Percentiles rank a stretch among this genome's conserved stretches.
These are phyloP conservation scores for Ogataea paradorogensis DNA, from an alignment of 805 yeast genomes.

Conservation along the genomic window DNA sequence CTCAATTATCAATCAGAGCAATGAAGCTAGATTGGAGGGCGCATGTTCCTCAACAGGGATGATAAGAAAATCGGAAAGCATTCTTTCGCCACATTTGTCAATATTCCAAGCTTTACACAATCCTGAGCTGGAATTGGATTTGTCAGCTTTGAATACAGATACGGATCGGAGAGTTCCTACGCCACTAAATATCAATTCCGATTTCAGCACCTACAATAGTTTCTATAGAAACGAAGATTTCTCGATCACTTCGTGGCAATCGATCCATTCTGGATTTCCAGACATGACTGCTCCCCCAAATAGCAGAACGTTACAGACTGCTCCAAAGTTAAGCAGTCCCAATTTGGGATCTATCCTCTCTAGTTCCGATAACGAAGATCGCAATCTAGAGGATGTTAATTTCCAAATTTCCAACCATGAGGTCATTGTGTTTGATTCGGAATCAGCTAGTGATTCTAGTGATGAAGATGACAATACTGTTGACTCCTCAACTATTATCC, in stretches of 20 bases:
- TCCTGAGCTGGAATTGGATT: constrained; percentile 31
- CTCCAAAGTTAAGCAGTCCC: constrained; percentile 19
- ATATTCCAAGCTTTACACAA: constrained; percentile 33
- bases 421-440: constrained; percentile 27
- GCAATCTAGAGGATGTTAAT: constrained; percentile 18
- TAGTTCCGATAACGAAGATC: constrained; percentile 32
- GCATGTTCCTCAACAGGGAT: constrained; percentile 4
- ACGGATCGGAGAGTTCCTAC: constrained; percentile 3
- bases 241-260: constrained; percentile 36
- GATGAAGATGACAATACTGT: constrained; percentile 27
- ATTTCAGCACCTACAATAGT: constrained; percentile 4
- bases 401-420: constrained; percentile 15
- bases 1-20: not conserved
- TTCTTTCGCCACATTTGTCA: constrained; percentile 33
- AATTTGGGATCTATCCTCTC: constrained; percentile 33
- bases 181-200: constrained; percentile 2
- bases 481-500: constrained; percentile 30
- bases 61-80: constrained; percentile 16
- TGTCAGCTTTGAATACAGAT: constrained; percentile 9
- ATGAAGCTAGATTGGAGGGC: constrained; percentile 3
- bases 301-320: constrained; percentile 3
- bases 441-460: constrained; percentile 18
- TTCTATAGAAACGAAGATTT: constrained; percentile 26
- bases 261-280: constrained; percentile 20
- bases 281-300: constrained; percentile 1